phyloP scores from a whole-genome alignment of 805 yeast species.

The Monosporozyma siamensis region DNA sequence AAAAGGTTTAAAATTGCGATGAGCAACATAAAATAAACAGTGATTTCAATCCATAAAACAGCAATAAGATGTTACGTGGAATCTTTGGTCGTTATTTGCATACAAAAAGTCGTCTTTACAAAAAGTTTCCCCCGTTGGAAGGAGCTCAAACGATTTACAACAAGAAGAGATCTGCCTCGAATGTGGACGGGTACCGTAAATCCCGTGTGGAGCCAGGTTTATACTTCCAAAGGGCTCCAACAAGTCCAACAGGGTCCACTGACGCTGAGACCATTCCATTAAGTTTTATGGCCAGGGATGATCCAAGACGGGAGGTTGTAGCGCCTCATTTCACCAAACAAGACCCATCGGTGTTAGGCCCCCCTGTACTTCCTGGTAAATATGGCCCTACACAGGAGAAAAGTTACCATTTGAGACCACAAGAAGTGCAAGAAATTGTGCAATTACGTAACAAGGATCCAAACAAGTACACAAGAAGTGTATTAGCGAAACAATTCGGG shows the following conservation, averaged over 20 bases:
- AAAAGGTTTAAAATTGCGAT: no score
- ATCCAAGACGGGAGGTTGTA: constrained; percentile 39
- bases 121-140: constrained; percentile 5
- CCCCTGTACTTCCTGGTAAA: constrained; percentile 29
- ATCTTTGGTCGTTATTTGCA: background rate
- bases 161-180: constrained; percentile 53
- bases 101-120: background rate
- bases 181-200: constrained; percentile 41
- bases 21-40: no score
- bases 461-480: constrained; percentile 49
- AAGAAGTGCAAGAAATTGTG: constrained; percentile 48
- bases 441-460: constrained; percentile 51
- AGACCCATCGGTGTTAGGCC: constrained; percentile 31
- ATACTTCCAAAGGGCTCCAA: constrained; percentile 53
- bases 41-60: no score
- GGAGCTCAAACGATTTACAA: constrained; percentile 34
- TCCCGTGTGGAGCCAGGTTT: constrained; percentile 47
- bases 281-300: constrained; percentile 54
- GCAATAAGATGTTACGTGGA: background rate
- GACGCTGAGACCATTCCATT: constrained; percentile 49
- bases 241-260: constrained; percentile 44
- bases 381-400: constrained; percentile 17
- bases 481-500: constrained; percentile 49
- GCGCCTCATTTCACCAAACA: constrained; percentile 14
- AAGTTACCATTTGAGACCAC: constrained; percentile 47